These are phyloP conservation scores for Tricholoma terreum DNA, from an alignment of 768 basidiomycete genomes.

Conservation along the genomic window DNA sequence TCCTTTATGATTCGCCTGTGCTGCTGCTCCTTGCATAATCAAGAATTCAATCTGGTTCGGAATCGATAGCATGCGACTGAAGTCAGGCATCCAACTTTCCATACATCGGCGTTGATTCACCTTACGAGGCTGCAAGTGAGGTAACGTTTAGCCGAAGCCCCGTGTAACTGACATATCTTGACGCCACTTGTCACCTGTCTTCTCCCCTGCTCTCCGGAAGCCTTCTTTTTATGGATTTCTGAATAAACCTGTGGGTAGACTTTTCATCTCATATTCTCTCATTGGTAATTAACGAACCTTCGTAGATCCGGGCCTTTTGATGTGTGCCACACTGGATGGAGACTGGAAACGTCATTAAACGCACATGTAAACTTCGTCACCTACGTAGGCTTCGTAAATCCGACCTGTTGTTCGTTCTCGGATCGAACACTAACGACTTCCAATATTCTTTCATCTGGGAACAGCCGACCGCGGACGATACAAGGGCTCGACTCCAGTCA, in stretches of 20 bases:
- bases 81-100: constrained; percentile 32
- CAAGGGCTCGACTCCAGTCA: not conserved
- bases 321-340: constrained; percentile 12
- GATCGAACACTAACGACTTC: constrained; percentile 4
- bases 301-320: constrained; percentile 17
- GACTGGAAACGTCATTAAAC: constrained; percentile 3
- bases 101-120: constrained; percentile 39
- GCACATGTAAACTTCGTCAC: constrained; percentile 1
- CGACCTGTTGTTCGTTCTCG: constrained; percentile 5
- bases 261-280: constrained; percentile 3
- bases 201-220: constrained; percentile 24
- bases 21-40: constrained; percentile 37
- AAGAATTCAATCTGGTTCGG: constrained; percentile 33
- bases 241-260: constrained; percentile 3
- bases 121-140: constrained; percentile 33
- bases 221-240: constrained; percentile 18
- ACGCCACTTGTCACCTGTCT: constrained; percentile 44
- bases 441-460: constrained; percentile 12
- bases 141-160: constrained; percentile 41
- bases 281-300: constrained; percentile 11
- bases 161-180: constrained; percentile 38
- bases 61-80: constrained; percentile 34
- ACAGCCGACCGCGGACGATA: constrained; percentile 5
- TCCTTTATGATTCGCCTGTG: constrained; percentile 43
- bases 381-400: constrained; percentile 1